Percentiles rank a stretch among this genome's conserved stretches.
Conservation (phyloP, 2,329 filamentous ascomycete species). For the Claviceps arundinis region DNA sequence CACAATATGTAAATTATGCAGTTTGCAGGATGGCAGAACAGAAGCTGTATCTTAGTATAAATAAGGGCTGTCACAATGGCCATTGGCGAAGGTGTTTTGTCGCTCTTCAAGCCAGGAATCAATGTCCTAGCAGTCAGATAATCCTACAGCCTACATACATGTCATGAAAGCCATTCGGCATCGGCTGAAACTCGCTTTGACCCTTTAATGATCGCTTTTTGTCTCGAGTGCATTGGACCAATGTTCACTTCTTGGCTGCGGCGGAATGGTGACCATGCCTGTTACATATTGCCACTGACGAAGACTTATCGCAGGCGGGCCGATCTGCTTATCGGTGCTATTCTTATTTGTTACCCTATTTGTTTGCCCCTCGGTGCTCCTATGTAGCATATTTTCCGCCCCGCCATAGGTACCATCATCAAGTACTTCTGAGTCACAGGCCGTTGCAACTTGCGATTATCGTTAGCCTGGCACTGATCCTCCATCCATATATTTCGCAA, state of each 20-base stretch:
- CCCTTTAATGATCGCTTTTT: too few relatives aligned
- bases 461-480: neutral
- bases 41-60: neutral
- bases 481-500: neutral
- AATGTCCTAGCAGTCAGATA: too few relatives aligned
- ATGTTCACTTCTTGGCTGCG: too few relatives aligned
- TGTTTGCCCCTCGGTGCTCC: neutral
- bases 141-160: too few relatives aligned
- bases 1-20: neutral
- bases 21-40: neutral
- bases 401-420: neutral
- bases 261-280: too few relatives aligned
- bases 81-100: neutral
- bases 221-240: too few relatives aligned
- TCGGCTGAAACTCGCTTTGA: too few relatives aligned
- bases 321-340: neutral
- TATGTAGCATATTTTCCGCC: too few relatives aligned
- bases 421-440: neutral
- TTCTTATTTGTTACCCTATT: too few relatives aligned
- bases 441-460: neutral
- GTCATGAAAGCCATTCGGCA: too few relatives aligned
- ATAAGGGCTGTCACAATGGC: neutral
- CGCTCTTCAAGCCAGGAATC: neutral
- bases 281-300: too few relatives aligned
- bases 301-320: neutral